Evolutionary conservation across 23 red algal genomes (phyloP), one percentile per base, ranked within the genome.

Genomic region (Cyanidioschyzon merolae): DNA sequence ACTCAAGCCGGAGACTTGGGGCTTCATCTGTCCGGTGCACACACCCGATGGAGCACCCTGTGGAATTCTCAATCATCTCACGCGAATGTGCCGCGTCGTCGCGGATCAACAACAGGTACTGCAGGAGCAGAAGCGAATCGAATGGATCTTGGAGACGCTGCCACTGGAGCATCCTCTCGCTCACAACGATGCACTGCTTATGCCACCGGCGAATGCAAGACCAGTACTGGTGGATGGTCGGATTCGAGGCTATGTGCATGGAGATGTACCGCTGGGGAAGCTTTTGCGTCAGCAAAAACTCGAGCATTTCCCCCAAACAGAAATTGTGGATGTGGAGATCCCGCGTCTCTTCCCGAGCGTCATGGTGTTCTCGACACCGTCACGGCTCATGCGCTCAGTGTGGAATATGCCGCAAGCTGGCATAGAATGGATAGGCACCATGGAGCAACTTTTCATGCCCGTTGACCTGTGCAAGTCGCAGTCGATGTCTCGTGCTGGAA

Each of bases 1-100:
- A 68, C 94, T 98, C 40, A 75, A 91, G 1, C 94, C 94, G 32
- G 94, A 98, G 67, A 84, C 94, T 17, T 98, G 94, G 94, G 94
- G 94, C 2, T 98, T 98, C 50, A 74, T 98, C 37, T 98, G 94
- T 81, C 94, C 94, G 21, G 88, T 98, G 0, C 94, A 98, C 80
- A 98, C 94, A 16, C 94, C 94, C 26, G 94, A 98, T 39, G 94
- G 94, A 12, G 85, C 86, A 40, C 94, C 94, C 32, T 98, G 94
- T 67, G 94, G 94, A 59, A 82, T 89, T 32, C 80, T 89, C n/a
- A 90, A 89, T 38, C 86, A 89, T 59, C 67, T 90, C 24, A 74
- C 82, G 83, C 67, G 27, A 12, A 16, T 75, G 34, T 76, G 27
- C 79, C 82, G 32, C 58, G 80, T 57, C 40, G 79, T 38, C 38